These are phyloP conservation scores for Phytophthora pluvialis DNA, from an alignment of 352 stramenopile genomes.

Conservation along the genomic window DNA sequence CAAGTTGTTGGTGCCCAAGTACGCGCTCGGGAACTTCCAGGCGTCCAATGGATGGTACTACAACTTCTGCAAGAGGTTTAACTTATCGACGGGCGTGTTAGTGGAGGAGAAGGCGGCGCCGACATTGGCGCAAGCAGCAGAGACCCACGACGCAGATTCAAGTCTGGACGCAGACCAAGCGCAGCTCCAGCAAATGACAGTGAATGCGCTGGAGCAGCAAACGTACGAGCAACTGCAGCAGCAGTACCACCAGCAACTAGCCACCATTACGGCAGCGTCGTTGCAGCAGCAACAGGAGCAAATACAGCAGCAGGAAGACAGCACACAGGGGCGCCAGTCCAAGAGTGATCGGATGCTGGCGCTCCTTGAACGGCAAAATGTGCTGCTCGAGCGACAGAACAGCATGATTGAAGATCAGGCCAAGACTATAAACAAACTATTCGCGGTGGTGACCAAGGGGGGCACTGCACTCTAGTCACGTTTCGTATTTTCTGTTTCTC, in stretches of 20 bases:
- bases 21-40: slow-evolving; percentile 46
- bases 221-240: slow-evolving; percentile 42
- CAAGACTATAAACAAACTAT: slow-evolving; percentile 43
- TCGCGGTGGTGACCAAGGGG: slow-evolving; percentile 27
- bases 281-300: slow-evolving; percentile 25
- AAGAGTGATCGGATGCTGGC: slow-evolving; percentile 47
- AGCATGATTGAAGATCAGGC: slow-evolving; percentile 45
- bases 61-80: slow-evolving; percentile 57
- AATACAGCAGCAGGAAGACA: slow-evolving; percentile 14
- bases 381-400: slow-evolving; percentile 46
- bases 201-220: slow-evolving; percentile 15
- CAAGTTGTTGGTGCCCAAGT: slow-evolving; percentile 55
- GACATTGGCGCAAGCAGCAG: not conserved
- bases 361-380: slow-evolving; percentile 44
- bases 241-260: slow-evolving; percentile 37
- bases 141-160: slow-evolving; percentile 3
- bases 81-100: slow-evolving; percentile 37
- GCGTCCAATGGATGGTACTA: slow-evolving; percentile 66
- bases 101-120: slow-evolving; percentile 31
- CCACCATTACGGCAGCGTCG: slow-evolving; percentile 7
- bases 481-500: too few species aligned
- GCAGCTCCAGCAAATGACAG: slow-evolving; percentile 31
- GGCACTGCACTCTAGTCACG: slow-evolving; percentile 15
- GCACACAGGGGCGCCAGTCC: not conserved
- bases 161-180: slow-evolving; percentile 18